phyloP scores from a whole-genome alignment of 2,329 filamentous ascomycete species.

The Myriosclerotinia duriaeana region DNA sequence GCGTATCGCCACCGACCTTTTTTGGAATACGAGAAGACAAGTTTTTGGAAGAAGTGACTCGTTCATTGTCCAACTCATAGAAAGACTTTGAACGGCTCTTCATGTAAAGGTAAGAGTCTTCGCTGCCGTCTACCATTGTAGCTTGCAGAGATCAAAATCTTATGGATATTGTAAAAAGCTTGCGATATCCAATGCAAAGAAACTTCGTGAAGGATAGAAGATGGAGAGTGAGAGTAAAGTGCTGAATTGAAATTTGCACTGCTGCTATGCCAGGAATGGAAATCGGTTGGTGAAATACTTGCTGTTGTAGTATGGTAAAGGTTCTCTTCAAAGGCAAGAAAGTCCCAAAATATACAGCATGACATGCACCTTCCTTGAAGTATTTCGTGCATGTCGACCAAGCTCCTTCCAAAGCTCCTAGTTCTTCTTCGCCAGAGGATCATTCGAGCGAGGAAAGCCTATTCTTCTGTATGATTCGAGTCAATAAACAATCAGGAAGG shows the following conservation, averaged over 20 bases:
- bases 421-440: conserved; percentile 19
- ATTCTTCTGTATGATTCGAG: conserved; percentile 24
- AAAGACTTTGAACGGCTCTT: background rate
- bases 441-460: conserved; percentile 25
- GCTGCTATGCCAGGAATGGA: conserved; percentile 12
- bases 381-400: background rate
- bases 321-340: conserved; percentile 1
- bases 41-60: background rate
- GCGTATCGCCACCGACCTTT: conserved; percentile 5
- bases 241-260: conserved; percentile 15
- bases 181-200: conserved; percentile 18
- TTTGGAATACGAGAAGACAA: conserved; percentile 9
- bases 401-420: conserved; percentile 19
- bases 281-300: conserved; percentile 17
- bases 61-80: background rate
- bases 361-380: conserved; percentile 18
- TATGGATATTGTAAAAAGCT: conserved; percentile 15
- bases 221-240: conserved; percentile 17
- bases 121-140: conserved; percentile 21
- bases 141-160: background rate
- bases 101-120: conserved; percentile 23
- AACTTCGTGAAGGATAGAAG: conserved; percentile 13
- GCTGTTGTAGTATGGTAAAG: conserved; percentile 2
- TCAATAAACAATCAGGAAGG: background rate
- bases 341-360: background rate